Evolutionary conservation across 208 protist genomes (phyloP), one percentile per base, ranked within the genome.

Genomic region (Trypanosoma avium): DNA sequence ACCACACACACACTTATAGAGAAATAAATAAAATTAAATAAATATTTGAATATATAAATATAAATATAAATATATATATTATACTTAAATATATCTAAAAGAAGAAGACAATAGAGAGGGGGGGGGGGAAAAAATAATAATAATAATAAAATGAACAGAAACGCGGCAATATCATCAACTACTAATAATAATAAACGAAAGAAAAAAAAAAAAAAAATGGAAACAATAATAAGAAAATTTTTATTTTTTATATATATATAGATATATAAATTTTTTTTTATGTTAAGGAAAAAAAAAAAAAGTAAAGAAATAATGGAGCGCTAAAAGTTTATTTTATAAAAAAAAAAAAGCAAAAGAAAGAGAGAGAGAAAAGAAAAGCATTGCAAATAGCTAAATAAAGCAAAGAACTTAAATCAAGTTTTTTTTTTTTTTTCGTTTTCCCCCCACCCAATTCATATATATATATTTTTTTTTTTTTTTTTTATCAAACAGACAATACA

Each of bases 171-270:
- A n/a, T n/a, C n/a, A n/a, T n/a, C n/a, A n/a, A n/a, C n/a, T n/a
- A n/a, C n/a, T n/a, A n/a, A n/a, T n/a, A n/a, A n/a, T n/a, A n/a
- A n/a, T n/a, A n/a, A 12, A 65, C 22, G 54, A 43, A 56, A 65
- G 32, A 46, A 53, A 40, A 46, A 17, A 38, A 35, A 52, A 49
- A 50, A 50, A 12, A 50, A 50, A 52, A 53, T n/a, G 13, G 15
- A 50, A 63, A 35, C 22, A 63, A 48, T 9, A 50, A 63, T 21
- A 50, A 53, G 17, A 63, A 63, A 63, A 63, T 5, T 6, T 50
- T 15, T 32, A 19, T 8, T 12, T 21, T 17, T 9, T 7, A 61
- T n/a, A 61, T 13, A 55, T n/a, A 55, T 55, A 55, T 35, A 33
- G 24, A 35, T 35, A 55, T 55, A 35, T n/a, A 29, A 13, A 29